Evolutionary conservation across 2,329 filamentous ascomycete genomes (phyloP), one percentile per base, ranked within the genome.

Genomic region (Aspergillus candidus): DNA sequence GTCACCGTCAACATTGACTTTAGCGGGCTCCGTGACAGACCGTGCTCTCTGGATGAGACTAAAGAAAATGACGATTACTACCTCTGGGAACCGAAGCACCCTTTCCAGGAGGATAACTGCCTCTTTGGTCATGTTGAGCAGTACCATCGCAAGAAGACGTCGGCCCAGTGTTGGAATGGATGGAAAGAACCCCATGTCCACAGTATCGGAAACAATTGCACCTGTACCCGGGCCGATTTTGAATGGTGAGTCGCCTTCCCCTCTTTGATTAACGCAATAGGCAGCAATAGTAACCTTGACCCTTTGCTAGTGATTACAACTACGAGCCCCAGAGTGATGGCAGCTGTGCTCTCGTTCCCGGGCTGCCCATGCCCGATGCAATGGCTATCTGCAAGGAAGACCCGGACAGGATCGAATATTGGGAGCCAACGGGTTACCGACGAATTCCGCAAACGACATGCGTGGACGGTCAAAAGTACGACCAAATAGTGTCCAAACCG

Each of bases 361-460:
- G 91, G 11, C 78, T 89, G 33, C 52, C 77, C 8, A 83, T 86
- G 11, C 71, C 74, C 6, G 75, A 86, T 54, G 78, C 83, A 40
- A 68, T 70, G 44, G 69, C 71, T 32, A 70, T 78, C 13, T 88
- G 84, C 64, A 65, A 64, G 33, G 67, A 73, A 8, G 72, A 96
- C 56, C 80, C 86, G 1, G 79, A 86, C 22, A 76, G 72, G n/a
- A 68, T 80, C 27, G 83, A 93, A 59, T 98, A 85, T 72, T 93
- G 81, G 71, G 82, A 89, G 51, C 82, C 86, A 5, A 93, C 88
- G 0, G 89, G 89, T 37, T 97, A 94, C 72, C 86, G 93, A 40
- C 83, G 84, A 45, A 87, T 98, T 45, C 91, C 90, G 0, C 78
- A 96, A 38, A 89, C 88, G 1, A 97, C 90, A 0, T 98, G 94